These are phyloP conservation scores for Aspergillus caelatus DNA, from an alignment of 2,329 filamentous ascomycete species.

Conservation along the genomic window DNA sequence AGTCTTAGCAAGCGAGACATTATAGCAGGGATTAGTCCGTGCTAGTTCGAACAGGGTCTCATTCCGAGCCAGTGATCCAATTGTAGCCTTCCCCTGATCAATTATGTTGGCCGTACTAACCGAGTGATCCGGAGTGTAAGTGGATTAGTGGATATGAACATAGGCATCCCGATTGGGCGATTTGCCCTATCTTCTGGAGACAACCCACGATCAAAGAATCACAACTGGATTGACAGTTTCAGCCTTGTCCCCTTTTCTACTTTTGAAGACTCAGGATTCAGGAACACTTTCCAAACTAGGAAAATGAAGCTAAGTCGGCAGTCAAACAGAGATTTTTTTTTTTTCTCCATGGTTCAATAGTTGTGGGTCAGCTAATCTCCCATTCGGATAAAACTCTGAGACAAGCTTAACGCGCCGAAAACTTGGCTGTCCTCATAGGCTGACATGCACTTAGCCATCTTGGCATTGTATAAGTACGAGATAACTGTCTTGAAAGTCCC, in stretches of 20 bases:
- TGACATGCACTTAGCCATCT: background rate
- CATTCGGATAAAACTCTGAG: background rate
- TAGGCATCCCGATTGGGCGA: background rate
- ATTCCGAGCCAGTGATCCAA: background rate
- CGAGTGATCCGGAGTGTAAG: background rate
- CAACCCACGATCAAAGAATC: background rate
- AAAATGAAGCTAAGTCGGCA: background rate
- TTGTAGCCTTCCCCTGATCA: background rate
- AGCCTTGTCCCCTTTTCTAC: background rate
- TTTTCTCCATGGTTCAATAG: background rate
- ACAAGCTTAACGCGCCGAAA: background rate
- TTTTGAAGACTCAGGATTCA: background rate
- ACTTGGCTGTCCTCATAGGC: background rate
- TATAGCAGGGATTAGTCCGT: background rate
- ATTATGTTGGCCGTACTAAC: background rate
- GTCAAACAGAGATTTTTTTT: no score
- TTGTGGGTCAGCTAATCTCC: background rate
- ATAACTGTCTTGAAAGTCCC: no score
- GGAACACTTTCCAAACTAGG: background rate
- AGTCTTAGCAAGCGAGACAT: background rate
- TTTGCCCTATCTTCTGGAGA: background rate
- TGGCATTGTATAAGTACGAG: background rate
- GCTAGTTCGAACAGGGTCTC: background rate
- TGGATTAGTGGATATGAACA: background rate
- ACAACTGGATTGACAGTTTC: background rate